Base-by-base conservation (phyloP, 2,329 filamentous ascomycete genomes). In the Tolypocladium inflatum region DNA sequence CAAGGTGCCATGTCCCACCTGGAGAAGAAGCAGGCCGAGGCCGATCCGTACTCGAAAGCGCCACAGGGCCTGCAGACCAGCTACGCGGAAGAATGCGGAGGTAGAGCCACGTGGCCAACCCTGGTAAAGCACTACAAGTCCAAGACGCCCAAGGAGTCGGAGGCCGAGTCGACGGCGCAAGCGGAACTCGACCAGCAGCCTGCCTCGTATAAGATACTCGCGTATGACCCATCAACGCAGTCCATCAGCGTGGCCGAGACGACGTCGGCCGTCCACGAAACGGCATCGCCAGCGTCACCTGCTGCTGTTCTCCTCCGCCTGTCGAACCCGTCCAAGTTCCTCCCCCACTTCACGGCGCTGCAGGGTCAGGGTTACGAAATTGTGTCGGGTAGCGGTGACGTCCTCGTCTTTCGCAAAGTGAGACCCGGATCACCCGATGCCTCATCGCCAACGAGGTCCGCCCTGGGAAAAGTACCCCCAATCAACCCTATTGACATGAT, bases 321-420 rank as follows among this genome's bases (percentile, higher is more conserved):
- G 21, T 80, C 82, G 0, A 80, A 86, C 60, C 85, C 86, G 0
- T 77, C 80, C 55, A 83, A 83, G 62, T 90, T 89, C 70, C 77
- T 89, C 15, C 79, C 85, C 4, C 78, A 88, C 63, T 84, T 90
- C 58, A 74, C 76, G 4, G 70, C 77, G 1, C 76, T 89, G 2
- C 78, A 85, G 60, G 73, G 76, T 0, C 76, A 86, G 57, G 87
- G 86, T 0, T 90, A 84, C 61, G 85, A 88, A 63, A 84, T 89
- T 43, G 79, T 86, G 1, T 83, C 85, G 2, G 86, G 85, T 1
- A 77, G 77, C 54, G 80, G 80, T 7, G 80, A 89, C 61, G 76
- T 88, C 5, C 76, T 90, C 33, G 79, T 90, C 4, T 87, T 89
- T 66, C 84, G 83, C 61, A 86, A 87, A 69, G 78, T 82, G 4